Percentiles rank a stretch among this genome's conserved stretches.
phyloP scores from a whole-genome alignment of 1,284 basidiomycete species.

The Salmacisia buchloeana region DNA sequence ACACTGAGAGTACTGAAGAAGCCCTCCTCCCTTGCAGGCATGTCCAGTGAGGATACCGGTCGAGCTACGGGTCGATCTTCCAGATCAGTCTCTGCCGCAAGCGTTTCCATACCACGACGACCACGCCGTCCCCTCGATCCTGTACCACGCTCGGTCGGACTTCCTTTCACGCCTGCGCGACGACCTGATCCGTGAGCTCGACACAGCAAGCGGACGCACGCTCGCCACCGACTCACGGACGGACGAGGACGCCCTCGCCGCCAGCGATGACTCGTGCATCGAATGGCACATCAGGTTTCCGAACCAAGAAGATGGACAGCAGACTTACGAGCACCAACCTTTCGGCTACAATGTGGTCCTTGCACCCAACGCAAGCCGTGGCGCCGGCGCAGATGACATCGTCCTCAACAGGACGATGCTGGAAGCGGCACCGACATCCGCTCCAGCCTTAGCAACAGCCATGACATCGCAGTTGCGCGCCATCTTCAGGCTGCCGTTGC shows the following conservation, averaged over 20 bases:
- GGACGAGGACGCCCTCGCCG: not conserved
- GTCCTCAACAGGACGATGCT: not conserved
- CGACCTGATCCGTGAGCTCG: not conserved
- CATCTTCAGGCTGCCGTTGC: not conserved
- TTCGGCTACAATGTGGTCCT: not conserved
- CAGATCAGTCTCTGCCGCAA: not conserved
- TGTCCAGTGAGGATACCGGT: not conserved
- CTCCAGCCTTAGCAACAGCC: not conserved
- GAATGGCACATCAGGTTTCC: not conserved
- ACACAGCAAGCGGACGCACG: not conserved
- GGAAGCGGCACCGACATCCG: not conserved
- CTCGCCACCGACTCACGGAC: not conserved
- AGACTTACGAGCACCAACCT: too few relatives aligned
- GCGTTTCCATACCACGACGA: not conserved
- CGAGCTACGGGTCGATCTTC: not conserved
- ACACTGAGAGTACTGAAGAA: not conserved
- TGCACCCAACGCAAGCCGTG: not conserved
- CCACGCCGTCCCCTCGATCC: not conserved
- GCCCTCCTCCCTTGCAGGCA: not conserved
- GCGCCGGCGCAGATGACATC: not conserved
- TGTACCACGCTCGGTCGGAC: not conserved
- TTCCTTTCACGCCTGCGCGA: not conserved
- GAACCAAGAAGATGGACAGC: not conserved
- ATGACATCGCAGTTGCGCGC: slow-evolving; percentile 7
- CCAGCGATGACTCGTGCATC: not conserved